These are phyloP conservation scores for Oemleria cerasiformis DNA, from an alignment of 306 rosid genomes.

Conservation along the genomic window DNA sequence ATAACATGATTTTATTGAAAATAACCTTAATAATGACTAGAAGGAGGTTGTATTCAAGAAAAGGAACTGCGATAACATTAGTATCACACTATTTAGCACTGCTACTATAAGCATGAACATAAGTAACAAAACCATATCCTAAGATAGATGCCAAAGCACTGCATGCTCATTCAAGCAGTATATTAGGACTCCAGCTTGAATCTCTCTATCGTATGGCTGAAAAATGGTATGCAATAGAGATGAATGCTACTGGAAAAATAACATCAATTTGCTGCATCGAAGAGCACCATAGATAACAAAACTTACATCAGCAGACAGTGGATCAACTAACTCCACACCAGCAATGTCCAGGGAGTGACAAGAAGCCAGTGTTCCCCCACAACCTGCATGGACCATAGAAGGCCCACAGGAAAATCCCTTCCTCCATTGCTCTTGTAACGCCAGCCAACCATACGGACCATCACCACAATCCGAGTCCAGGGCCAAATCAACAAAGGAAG, in stretches of 20 bases:
- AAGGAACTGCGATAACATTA: too few relatives aligned
- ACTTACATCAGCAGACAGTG: slow-evolving; percentile 92
- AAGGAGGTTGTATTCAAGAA: not conserved
- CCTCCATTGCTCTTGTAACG: slow-evolving; percentile 96
- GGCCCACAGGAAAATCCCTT: slow-evolving; percentile 98
- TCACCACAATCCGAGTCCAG: slow-evolving; percentile 90
- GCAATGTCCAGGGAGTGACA: slow-evolving; percentile 98
- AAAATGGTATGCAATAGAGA: not conserved
- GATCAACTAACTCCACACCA: slow-evolving; percentile 96
- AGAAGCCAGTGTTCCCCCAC: slow-evolving; percentile 96
- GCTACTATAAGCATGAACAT: not conserved
- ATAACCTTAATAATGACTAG: not conserved
- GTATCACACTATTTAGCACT: not conserved
- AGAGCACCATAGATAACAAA: slow-evolving; percentile 17
- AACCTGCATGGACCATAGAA: slow-evolving; percentile 93
- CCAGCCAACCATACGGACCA: slow-evolving; percentile 98
- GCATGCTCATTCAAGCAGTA: not conserved
- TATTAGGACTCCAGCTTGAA: not conserved
- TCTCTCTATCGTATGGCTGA: not conserved
- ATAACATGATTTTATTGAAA: not conserved
- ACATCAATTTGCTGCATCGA: not conserved
- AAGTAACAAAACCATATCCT: not conserved
- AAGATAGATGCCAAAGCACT: not conserved
- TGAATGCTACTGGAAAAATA: slow-evolving; percentile 10
- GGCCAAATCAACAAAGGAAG: slow-evolving; percentile 87